Evolutionary conservation across 1,139 yeast genomes (phyloP).

Genomic region (Neolecta irregularis): DNA sequence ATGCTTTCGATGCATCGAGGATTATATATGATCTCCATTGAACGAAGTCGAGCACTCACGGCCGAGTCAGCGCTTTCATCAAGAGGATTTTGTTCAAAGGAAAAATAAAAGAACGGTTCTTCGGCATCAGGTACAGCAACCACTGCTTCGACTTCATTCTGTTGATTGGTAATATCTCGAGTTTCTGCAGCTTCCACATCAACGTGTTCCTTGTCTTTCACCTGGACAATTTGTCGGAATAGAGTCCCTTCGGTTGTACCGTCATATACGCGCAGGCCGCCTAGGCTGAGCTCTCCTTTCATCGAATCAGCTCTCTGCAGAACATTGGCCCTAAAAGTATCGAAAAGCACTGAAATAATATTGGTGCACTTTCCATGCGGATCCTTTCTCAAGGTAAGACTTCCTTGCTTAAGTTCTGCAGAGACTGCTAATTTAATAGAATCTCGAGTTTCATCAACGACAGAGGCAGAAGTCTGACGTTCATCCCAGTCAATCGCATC

Average conservation of each 20-base stretch:
- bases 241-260: conserved; percentile 52
- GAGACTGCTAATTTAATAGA: conserved; percentile 50
- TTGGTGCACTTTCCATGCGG: conserved; percentile 19
- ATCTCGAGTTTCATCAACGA: conserved; percentile 54
- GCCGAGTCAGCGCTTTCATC: conserved; percentile 72
- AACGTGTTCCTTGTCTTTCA: conserved; percentile 40
- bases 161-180: conserved; percentile 12
- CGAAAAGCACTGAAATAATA: conserved; percentile 18
- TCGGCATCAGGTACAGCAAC: conserved; percentile 14
- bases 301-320: conserved; percentile 70
- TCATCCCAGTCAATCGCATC: conserved; percentile 92
- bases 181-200: conserved; percentile 18
- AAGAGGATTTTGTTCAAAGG: conserved; percentile 74
- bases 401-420: conserved; percentile 61
- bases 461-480: conserved; percentile 32
- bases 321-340: conserved; percentile 37
- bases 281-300: conserved; percentile 52
- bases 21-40: conserved; percentile 83
- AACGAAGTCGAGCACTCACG: conserved; percentile 55
- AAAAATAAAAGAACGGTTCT: conserved; percentile 64
- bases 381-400: conserved; percentile 41
- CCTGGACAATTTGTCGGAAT: conserved; percentile 79
- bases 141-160: conserved; percentile 6
- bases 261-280: conserved; percentile 75
- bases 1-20: conserved; percentile 65